Percentiles rank a stretch among this genome's conserved stretches.
Evolutionary conservation across 441 rosid species (phyloP).

Genomic region (Gossypium gossypioides): DNA sequence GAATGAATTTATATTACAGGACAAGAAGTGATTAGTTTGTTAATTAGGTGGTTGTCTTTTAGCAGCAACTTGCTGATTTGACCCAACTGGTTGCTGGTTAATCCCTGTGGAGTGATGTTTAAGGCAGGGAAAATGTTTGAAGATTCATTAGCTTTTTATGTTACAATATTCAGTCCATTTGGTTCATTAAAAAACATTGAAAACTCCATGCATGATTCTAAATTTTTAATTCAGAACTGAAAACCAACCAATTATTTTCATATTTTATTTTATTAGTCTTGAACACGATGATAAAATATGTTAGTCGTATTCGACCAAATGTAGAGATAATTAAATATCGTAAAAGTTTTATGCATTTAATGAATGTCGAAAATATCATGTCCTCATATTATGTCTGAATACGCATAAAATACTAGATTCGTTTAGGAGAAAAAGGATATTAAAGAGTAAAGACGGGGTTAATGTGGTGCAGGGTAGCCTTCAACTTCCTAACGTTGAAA

Average conservation of each 20-base stretch:
- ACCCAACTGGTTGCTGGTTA: slow-evolving; percentile 21
- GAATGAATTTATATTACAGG: slow-evolving; percentile 22
- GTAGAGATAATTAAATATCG: no score
- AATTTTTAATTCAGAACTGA: not conserved
- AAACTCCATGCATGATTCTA: not conserved
- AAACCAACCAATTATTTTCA: not conserved
- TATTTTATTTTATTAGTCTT: not conserved
- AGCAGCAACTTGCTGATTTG: slow-evolving; percentile 10
- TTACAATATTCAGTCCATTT: not conserved
- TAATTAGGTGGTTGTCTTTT: slow-evolving; percentile 19
- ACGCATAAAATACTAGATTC: no score
- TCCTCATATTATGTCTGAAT: no score
- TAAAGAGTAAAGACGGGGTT: not conserved
- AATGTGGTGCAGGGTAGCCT: slow-evolving; percentile 11
- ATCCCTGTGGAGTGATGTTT: slow-evolving; percentile 30
- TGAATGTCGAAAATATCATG: no score
- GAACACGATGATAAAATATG: no score
- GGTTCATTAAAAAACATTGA: not conserved
- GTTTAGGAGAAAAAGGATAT: not conserved
- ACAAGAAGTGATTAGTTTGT: slow-evolving; percentile 1
- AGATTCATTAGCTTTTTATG: not conserved
- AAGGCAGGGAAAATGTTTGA: slow-evolving; percentile 18
- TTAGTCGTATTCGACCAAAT: not conserved
- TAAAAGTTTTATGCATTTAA: no score
- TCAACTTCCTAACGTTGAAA: slow-evolving; percentile 23